phyloP scores from a whole-genome alignment of 345 rosid genomes.

The Salix arbutifolia region DNA sequence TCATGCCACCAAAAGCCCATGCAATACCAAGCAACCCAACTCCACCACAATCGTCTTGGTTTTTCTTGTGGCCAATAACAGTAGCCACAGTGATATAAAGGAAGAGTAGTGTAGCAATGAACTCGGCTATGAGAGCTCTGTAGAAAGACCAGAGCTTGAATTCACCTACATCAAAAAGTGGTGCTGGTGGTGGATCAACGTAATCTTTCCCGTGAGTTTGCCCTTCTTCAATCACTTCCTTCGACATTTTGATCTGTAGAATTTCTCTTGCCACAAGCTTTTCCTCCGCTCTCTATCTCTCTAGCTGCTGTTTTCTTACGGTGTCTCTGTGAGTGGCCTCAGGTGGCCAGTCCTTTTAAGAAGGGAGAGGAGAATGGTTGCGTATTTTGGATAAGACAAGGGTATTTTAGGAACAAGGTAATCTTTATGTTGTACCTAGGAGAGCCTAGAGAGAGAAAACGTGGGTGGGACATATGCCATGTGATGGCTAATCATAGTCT shows the following conservation, averaged over 20 bases:
- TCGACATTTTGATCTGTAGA: conserved; percentile 42
- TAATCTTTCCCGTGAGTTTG: conserved; percentile 69
- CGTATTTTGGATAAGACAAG: conserved; percentile 32
- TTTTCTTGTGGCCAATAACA: conserved; percentile 72
- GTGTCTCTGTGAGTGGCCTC: background rate
- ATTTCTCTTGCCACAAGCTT: background rate
- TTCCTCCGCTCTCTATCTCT: background rate
- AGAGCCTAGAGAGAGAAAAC: background rate
- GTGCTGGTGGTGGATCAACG: conserved; percentile 97
- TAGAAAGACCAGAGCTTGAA: conserved; percentile 80
- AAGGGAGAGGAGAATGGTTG: background rate
- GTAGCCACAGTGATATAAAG: conserved; percentile 79
- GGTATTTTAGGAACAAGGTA: conserved; percentile 41
- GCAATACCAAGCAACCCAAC: conserved; percentile 91
- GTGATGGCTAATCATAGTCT: conserved; percentile 52
- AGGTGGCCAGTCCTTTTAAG: conserved; percentile 17
- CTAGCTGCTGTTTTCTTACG: background rate
- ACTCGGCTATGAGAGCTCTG: conserved; percentile 94
- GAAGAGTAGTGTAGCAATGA: conserved; percentile 88
- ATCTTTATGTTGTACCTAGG: background rate
- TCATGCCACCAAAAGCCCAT: conserved; percentile 94
- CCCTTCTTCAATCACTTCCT: conserved; percentile 81
- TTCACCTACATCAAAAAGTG: conserved; percentile 58
- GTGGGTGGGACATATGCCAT: conserved; percentile 46
- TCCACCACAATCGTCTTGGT: conserved; percentile 57